A percentile compares a stretch with the other conserved stretches of the same genome.
Conservation (phyloP, 202 grass and related monocot genomes). For the Digitaria exilis region DNA sequence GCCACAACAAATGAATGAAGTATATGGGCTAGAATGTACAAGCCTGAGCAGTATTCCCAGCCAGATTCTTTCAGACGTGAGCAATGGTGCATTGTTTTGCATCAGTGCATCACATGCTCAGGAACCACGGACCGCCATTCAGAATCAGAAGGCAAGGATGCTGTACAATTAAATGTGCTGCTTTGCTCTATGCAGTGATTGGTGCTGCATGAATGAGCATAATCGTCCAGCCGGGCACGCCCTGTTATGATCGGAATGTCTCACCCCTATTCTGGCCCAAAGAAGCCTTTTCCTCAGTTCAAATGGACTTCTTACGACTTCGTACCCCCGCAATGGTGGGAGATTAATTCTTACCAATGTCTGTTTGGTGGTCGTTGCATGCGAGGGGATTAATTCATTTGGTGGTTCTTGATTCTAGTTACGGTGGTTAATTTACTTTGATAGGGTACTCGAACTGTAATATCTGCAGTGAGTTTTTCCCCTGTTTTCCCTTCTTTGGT, state of each 20-base stretch:
- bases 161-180: slow-evolving; percentile 10
- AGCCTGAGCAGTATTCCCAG: background rate
- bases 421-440: background rate
- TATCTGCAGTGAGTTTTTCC: slow-evolving; percentile 41
- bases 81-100: slow-evolving; percentile 11
- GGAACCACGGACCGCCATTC: slow-evolving; percentile 24
- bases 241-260: background rate
- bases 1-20: slow-evolving; percentile 31
- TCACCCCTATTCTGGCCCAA: background rate
- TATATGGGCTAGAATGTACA: slow-evolving; percentile 13
- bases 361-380: slow-evolving; percentile 23
- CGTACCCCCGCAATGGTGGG: background rate
- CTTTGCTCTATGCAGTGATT: slow-evolving; percentile 15
- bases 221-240: background rate
- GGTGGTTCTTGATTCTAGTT: background rate
- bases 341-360: background rate
- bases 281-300: background rate
- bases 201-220: slow-evolving; percentile 21
- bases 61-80: background rate
- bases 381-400: background rate
- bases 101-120: background rate
- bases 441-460: slow-evolving; percentile 54
- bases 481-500: background rate
- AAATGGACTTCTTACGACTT: background rate
- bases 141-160: slow-evolving; percentile 23